Percentiles rank a stretch among this genome's conserved stretches.
These are phyloP conservation scores for Rhynchospora tenuis DNA, from an alignment of 176 grass and related monocot genomes.

Conservation along the genomic window DNA sequence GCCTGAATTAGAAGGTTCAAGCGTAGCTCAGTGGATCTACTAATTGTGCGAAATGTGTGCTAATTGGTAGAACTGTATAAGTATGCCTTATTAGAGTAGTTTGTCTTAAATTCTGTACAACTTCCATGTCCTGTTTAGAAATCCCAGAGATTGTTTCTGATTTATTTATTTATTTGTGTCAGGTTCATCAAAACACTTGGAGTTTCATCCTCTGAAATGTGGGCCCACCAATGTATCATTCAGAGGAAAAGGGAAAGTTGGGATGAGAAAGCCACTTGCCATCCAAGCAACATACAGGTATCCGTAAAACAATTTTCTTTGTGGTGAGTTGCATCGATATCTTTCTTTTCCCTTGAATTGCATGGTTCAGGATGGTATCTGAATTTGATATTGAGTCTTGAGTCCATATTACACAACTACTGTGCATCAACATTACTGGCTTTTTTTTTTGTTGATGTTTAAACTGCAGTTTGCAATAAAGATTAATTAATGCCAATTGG, in stretches of 20 bases:
- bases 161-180: too few species aligned
- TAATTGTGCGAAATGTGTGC: not conserved
- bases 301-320: not conserved
- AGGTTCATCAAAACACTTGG: constrained; percentile 11
- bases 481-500: not conserved
- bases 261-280: not conserved
- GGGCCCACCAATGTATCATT: constrained; percentile 17
- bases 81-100: not conserved
- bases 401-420: not conserved
- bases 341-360: not conserved
- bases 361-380: not conserved
- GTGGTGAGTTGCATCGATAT: not conserved
- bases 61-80: not conserved
- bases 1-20: not conserved
- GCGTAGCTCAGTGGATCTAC: not conserved
- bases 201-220: constrained; percentile 24
- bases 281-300: constrained; percentile 19
- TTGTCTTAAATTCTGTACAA: not conserved
- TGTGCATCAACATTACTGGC: not conserved
- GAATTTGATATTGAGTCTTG: not conserved
- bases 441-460: not conserved
- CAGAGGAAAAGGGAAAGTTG: not conserved
- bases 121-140: too few species aligned
- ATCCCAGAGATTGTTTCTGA: too few species aligned
- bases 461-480: not conserved